phyloP scores from a whole-genome alignment of 495 filamentous ascomycete species.

The Penicillium nucicola region DNA sequence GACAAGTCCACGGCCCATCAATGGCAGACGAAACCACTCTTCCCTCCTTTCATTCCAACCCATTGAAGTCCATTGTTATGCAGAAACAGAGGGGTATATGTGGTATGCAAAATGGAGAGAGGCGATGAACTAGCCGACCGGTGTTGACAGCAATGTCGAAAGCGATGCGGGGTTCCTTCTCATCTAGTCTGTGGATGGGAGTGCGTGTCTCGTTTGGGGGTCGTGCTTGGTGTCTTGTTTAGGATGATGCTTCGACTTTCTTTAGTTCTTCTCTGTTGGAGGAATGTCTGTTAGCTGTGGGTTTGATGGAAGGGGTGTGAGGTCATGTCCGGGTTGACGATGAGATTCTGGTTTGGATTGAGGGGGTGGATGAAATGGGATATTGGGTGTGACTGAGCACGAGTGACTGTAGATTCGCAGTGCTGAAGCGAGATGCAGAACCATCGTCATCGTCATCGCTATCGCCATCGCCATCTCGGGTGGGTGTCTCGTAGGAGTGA shows the following conservation, averaged over 20 bases:
- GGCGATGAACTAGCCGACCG: conserved; percentile 1
- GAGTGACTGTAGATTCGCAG: not conserved
- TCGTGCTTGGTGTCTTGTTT: conserved; percentile 7
- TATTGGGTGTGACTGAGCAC: not conserved
- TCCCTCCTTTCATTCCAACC: too few species aligned
- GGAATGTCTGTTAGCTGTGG: conserved; percentile 9
- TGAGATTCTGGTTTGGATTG: not conserved
- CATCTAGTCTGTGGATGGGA: not conserved
- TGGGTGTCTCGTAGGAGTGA: too few species aligned
- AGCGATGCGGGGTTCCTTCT: not conserved
- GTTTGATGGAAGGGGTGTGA: not conserved
- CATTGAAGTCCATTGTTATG: too few species aligned
- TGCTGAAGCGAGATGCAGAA: not conserved
- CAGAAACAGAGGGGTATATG: conserved; percentile 7
- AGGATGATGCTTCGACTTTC: conserved; percentile 70
- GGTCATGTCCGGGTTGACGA: too few species aligned
- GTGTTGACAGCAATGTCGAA: not conserved
- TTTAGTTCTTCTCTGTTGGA: conserved; percentile 85
- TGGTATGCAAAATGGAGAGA: not conserved
- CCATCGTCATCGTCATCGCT: too few species aligned
- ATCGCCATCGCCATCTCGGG: too few species aligned
- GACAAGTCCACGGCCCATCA: too few species aligned
- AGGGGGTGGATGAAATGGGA: not conserved
- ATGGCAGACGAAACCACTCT: too few species aligned
- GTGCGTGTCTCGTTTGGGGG: not conserved